Evolutionary conservation across 768 basidiomycete genomes (phyloP), one percentile per base, ranked within the genome.

Genomic region (Lentinula sp.): DNA sequence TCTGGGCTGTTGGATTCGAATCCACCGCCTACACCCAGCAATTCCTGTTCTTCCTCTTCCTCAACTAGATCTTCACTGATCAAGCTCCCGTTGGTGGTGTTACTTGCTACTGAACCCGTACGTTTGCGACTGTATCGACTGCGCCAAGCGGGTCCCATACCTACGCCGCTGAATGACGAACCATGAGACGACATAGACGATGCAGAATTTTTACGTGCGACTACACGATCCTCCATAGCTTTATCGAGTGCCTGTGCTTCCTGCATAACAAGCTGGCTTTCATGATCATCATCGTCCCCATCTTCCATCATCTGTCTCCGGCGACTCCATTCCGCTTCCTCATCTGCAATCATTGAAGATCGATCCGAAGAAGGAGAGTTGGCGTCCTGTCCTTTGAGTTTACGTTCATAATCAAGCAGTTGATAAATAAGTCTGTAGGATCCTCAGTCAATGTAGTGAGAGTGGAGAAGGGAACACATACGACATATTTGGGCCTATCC

Each of bases 401-500:
- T 81, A 63, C 91, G 89, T 72, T 95, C 93, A 73, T 95, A 96
- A 71, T 95, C 94, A 67, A 93, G 78, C 49, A 96, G 79, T 75
- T 95, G 93, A 80, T 95, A 95, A 75, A 95, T 94, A 71, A 95
- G 85, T 61, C 93, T 93, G 67, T 65, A 65, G 61, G 8, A 33
- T 32, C 50, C 12, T 49, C 7, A 36, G 41, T 35, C 20, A 12
- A 20, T 35, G 15, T 5, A 20, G 6, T n/a, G 37, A 33, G 36
- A 32, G 7, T 35, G 32, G 32, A 61, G 58, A 50, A 56, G 63
- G 66, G 62, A 58, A 45, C 41, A 87, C 92, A 74, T 77, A 93
- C 90, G 91, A 93, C 87, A 96, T 95, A 73, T 96, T 96, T 58
- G 94, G 94, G 18, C 94, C 91, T 61, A 93, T 83, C 78, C 87